A percentile compares a stretch with the other conserved stretches of the same genome.
Conservation (phyloP, 2,329 filamentous ascomycete species). For the Whalleya microplaca region DNA sequence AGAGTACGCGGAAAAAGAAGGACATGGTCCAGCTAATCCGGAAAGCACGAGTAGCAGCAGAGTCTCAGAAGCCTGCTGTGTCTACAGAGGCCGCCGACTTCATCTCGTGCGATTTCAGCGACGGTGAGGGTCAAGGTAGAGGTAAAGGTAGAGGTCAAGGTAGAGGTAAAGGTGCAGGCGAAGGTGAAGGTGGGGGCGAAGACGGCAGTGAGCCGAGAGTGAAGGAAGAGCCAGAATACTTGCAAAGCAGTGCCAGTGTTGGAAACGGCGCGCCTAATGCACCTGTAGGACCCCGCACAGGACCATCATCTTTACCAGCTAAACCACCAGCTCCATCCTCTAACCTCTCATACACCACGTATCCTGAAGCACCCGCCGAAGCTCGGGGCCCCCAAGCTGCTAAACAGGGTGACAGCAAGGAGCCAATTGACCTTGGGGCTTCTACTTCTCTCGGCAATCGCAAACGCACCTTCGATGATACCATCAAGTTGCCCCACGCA, state of each 20-base stretch:
- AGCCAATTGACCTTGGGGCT: slow-evolving; percentile 40
- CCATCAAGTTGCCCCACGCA: slow-evolving; percentile 63
- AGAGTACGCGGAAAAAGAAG: slow-evolving; percentile 72
- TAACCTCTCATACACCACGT: background rate
- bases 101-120: slow-evolving; percentile 78
- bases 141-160: too few species aligned
- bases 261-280: slow-evolving; percentile 39
- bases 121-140: slow-evolving; percentile 53
- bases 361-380: background rate
- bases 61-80: slow-evolving; percentile 50
- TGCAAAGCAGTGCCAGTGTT: background rate
- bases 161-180: too few species aligned
- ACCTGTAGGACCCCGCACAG: slow-evolving; percentile 38
- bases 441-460: slow-evolving; percentile 61
- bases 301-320: slow-evolving; percentile 12
- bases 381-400: slow-evolving; percentile 12
- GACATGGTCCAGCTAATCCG: slow-evolving; percentile 91
- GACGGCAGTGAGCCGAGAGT: background rate
- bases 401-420: slow-evolving; percentile 9
- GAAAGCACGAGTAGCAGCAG: slow-evolving; percentile 74
- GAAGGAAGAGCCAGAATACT: background rate
- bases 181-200: too few species aligned
- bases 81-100: slow-evolving; percentile 76
- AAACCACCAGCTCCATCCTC: slow-evolving; percentile 18
- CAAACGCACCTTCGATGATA: slow-evolving; percentile 76